Conservation (phyloP, 2,329 filamentous ascomycete species). For the Penicillium sp. region DNA sequence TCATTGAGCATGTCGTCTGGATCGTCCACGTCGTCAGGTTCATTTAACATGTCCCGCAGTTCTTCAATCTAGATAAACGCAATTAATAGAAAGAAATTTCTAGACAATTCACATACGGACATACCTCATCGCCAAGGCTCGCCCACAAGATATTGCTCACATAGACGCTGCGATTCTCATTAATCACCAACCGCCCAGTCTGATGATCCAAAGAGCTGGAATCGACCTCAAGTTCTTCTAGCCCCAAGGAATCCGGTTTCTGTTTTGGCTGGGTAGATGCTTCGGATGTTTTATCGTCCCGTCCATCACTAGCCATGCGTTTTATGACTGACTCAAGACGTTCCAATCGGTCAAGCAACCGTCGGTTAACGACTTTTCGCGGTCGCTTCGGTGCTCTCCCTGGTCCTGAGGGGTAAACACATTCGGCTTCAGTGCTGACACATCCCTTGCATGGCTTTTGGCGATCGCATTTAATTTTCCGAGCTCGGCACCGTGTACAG, state of each 20-base stretch:
- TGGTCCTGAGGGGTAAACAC: slow-evolving; percentile 31
- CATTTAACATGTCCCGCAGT: slow-evolving; percentile 57
- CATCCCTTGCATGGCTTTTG: slow-evolving; percentile 47
- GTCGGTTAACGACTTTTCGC: slow-evolving; percentile 8
- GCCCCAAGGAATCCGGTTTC: background rate
- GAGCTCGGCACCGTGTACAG: slow-evolving; percentile 31
- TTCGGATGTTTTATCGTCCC: background rate
- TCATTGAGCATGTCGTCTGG: slow-evolving; percentile 39
- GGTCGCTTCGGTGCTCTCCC: slow-evolving; percentile 23
- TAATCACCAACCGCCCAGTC: slow-evolving; percentile 60
- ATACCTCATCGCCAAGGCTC: slow-evolving; percentile 48
- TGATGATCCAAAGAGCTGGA: slow-evolving; percentile 38
- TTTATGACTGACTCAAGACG: slow-evolving; percentile 36
- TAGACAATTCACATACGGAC: background rate
- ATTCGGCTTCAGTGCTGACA: slow-evolving; percentile 36
- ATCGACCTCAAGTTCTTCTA: background rate
- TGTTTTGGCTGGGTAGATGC: background rate
- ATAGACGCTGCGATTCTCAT: slow-evolving; percentile 61
- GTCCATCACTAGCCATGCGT: slow-evolving; percentile 35
- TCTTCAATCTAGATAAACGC: slow-evolving; percentile 48
- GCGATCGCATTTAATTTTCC: slow-evolving; percentile 48
- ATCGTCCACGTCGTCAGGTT: slow-evolving; percentile 48
- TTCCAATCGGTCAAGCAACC: slow-evolving; percentile 54
- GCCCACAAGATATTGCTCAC: slow-evolving; percentile 65
- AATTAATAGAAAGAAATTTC: background rate